A percentile compares a stretch with the other conserved stretches of the same genome.
phyloP scores from a whole-genome alignment of 148 eudicot genomes.

The Arbutus unedo region DNA sequence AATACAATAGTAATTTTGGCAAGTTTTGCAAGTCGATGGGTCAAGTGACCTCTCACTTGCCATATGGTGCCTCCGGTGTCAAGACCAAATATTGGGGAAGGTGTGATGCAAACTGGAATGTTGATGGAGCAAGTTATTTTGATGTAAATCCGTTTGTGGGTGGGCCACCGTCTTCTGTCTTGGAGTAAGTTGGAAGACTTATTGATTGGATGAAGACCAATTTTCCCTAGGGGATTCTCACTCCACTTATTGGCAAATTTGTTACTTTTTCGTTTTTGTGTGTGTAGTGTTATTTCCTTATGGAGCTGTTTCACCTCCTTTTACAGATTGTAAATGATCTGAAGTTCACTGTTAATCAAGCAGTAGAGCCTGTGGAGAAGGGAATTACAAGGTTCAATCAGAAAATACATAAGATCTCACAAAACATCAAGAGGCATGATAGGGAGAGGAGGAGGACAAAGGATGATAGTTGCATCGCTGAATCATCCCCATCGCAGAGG shows the following conservation, averaged over 20 bases:
- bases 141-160: neutral
- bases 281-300: neutral
- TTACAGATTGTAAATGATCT: conserved; percentile 88
- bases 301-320: neutral
- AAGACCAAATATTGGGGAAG: neutral
- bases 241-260: neutral
- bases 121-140: neutral
- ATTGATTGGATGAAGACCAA: neutral
- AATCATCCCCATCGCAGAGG: conserved; percentile 48
- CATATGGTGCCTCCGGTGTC: neutral
- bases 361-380: conserved; percentile 94
- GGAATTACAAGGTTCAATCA: conserved; percentile 79
- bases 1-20: neutral
- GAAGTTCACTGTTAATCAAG: conserved; percentile 82
- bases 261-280: neutral
- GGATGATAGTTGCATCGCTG: conserved; percentile 70
- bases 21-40: neutral
- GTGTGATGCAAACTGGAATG: neutral
- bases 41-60: neutral
- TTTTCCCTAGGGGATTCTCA: neutral
- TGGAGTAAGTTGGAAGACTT: neutral
- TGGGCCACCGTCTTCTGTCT: neutral
- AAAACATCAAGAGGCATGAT: conserved; percentile 79
- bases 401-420: conserved; percentile 78
- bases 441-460: conserved; percentile 66